These are phyloP conservation scores for Thraustochytrium striatum DNA, from an alignment of 352 stramenopile species.

Conservation along the genomic window DNA sequence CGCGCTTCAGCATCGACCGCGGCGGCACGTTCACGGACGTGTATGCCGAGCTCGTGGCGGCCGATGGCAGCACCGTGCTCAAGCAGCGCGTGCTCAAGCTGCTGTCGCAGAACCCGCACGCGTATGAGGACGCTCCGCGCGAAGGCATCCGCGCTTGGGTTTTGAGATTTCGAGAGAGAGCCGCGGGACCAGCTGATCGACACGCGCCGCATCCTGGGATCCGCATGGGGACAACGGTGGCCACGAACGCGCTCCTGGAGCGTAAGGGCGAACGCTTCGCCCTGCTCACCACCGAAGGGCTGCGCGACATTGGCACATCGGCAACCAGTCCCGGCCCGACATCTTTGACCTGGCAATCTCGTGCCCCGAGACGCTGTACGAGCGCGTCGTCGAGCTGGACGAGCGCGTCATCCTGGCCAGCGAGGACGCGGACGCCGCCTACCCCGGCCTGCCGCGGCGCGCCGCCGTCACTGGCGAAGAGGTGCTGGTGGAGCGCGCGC, in stretches of 20 bases:
- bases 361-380: conserved; percentile 84
- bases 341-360: conserved; percentile 94
- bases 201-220: conserved; percentile 86
- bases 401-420: conserved; percentile 88
- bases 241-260: conserved; percentile 98
- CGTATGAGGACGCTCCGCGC: conserved; percentile 94
- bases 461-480: conserved; percentile 75
- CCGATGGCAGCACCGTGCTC: conserved; percentile 60
- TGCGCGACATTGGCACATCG: conserved; percentile 95
- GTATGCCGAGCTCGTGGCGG: conserved; percentile 84
- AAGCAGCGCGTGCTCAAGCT: conserved; percentile 87
- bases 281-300: conserved; percentile 89
- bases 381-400: conserved; percentile 92
- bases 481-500: conserved; percentile 70
- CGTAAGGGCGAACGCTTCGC: conserved; percentile 87
- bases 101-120: conserved; percentile 90
- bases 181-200: conserved; percentile 73
- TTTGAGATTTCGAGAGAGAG: conserved; percentile 67
- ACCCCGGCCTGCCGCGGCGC: conserved; percentile 40
- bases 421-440: conserved; percentile 56
- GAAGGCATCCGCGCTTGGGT: conserved; percentile 80
- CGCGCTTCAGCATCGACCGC: conserved; percentile 88
- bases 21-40: conserved; percentile 97
- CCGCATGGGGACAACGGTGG: conserved; percentile 97
- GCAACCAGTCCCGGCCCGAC: conserved; percentile 93